These are phyloP conservation scores for Peronospora belbahrii DNA, from an alignment of 352 stramenopile species.

Conservation along the genomic window DNA sequence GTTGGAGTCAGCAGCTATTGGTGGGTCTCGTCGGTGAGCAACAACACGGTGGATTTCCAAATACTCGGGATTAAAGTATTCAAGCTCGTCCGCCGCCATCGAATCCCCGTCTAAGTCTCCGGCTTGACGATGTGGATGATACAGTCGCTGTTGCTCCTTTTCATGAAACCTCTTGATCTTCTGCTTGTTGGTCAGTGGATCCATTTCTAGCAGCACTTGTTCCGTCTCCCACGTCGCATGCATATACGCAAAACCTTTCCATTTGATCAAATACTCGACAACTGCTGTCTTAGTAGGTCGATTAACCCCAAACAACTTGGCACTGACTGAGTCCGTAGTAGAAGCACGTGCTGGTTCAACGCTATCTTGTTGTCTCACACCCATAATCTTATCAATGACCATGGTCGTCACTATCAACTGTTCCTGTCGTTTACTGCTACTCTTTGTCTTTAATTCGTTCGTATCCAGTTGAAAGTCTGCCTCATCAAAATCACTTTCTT, in stretches of 20 bases:
- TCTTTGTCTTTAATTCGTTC: conserved; percentile 28
- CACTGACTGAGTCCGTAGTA: conserved; percentile 22
- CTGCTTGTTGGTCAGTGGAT: conserved; percentile 81
- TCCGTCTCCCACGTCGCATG: conserved; percentile 81
- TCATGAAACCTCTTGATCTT: conserved; percentile 85
- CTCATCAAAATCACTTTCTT: conserved; percentile 38
- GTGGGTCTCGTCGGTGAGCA: conserved; percentile 59
- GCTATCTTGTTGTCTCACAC: conserved; percentile 43
- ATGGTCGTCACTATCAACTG: conserved; percentile 29
- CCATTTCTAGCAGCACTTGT: conserved; percentile 66
- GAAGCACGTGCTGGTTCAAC: conserved; percentile 16
- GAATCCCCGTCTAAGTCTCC: conserved; percentile 31
- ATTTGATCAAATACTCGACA: conserved; percentile 87
- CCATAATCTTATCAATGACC: conserved; percentile 89
- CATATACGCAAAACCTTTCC: conserved; percentile 86
- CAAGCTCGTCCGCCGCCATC: conserved; percentile 41
- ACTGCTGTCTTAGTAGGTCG: conserved; percentile 29
- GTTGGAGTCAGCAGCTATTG: conserved; percentile 38
- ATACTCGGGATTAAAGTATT: conserved; percentile 89
- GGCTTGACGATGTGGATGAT: conserved; percentile 39
- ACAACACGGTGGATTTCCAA: conserved; percentile 85
- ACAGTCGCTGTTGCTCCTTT: conserved; percentile 48
- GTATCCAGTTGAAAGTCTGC: conserved; percentile 30
- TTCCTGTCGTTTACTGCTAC: conserved; percentile 3
- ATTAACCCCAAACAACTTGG: conserved; percentile 35